Base-by-base conservation (phyloP, 257 asterid genomes). In the Eucommia ulmoides region DNA sequence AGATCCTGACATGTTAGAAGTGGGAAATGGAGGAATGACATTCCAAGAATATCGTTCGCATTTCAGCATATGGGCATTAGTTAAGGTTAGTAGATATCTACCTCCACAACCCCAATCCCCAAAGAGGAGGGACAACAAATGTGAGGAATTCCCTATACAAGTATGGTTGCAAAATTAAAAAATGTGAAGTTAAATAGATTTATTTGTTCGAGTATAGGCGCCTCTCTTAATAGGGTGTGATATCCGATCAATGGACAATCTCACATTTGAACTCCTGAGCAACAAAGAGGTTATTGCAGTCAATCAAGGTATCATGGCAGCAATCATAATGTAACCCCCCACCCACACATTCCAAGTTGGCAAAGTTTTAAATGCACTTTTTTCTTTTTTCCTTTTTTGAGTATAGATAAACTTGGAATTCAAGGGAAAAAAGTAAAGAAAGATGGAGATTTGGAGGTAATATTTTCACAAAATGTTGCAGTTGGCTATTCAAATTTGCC, bases 1-100 rank as follows among this genome's bases (percentile, higher is more conserved):
- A 88, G 97, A 89, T 76, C 98, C 98, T 12, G 98, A 89, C 60
- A 89, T 89, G 98, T 58, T 89, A 75, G 98, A 89, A 66, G 93
- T 89, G 45, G 98, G 98, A 51, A 89, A 89, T 41, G 98, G 98
- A 24, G 96, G 96, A 61, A 89, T 89, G 98, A 63, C 49, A 19
- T 49, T 49, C 1, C 52, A 62, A 45, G 98, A 89, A 69, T 89
- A 89, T 49, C 75, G 94, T 23, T 80, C 98, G 8, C 98, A 89
- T 76, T 82, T 85, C 77, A 89, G 94, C 75, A 82, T 84, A 61
- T 89, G 98, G 98, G 88, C 98, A 55, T 57, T 89, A 53, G 77
- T 66, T 22, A 89, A 89, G 67, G 98, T 88, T n/a, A n/a, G n/a
- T n/a, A n/a, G n/a, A n/a, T n/a, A n/a, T n/a, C n/a, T n/a, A n/a